phyloP scores from a whole-genome alignment of 768 basidiomycete genomes.

The Tephrocybe sp. region DNA sequence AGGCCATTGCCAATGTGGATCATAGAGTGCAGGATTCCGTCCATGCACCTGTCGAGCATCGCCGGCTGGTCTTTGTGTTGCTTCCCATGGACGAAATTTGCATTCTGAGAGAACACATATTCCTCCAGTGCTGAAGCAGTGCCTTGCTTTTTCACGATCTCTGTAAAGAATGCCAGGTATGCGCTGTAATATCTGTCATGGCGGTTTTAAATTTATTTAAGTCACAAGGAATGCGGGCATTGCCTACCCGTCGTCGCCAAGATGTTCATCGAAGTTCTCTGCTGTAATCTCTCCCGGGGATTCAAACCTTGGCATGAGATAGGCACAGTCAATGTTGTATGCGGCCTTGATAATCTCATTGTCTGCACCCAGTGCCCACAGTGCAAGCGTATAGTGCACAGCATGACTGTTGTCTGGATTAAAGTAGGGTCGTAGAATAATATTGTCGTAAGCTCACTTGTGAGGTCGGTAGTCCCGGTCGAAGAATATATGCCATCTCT shows the following conservation, averaged over 20 bases:
- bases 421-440: not conserved
- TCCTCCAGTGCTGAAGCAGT: conserved; percentile 44
- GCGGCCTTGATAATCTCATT: conserved; percentile 31
- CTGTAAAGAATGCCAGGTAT: conserved; percentile 51
- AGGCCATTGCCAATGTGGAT: conserved; percentile 65
- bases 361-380: conserved; percentile 14
- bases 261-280: conserved; percentile 49
- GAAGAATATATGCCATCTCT: conserved; percentile 47
- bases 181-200: conserved; percentile 49
- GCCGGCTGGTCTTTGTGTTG: conserved; percentile 33
- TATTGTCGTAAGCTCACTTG: conserved; percentile 36
- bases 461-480: conserved; percentile 42
- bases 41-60: conserved; percentile 51
- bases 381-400: not conserved
- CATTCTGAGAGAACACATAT: conserved; percentile 51
- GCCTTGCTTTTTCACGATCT: conserved; percentile 37
- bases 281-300: conserved; percentile 44
- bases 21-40: conserved; percentile 61
- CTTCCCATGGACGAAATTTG: conserved; percentile 37
- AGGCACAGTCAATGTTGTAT: conserved; percentile 30
- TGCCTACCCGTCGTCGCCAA: conserved; percentile 52
- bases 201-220: not conserved
- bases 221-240: not conserved
- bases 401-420: not conserved
- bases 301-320: conserved; percentile 32